Evolutionary conservation across 495 filamentous ascomycete species (phyloP).

Genomic region (Cercophora newfieldiana): DNA sequence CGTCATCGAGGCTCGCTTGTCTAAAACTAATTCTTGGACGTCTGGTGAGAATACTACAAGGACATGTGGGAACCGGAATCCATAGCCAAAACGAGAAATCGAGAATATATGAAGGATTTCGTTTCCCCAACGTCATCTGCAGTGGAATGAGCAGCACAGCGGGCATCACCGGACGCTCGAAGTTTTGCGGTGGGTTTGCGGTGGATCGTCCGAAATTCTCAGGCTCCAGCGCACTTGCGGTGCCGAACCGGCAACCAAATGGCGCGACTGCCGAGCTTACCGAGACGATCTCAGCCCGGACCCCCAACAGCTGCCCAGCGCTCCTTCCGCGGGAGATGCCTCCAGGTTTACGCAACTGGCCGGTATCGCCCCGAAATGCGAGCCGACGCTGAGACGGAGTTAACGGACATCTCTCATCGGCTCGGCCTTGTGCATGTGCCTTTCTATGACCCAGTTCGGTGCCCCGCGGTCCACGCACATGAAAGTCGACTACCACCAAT

Average conservation of each 20-base stretch:
- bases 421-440: too few relatives aligned
- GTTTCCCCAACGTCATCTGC: not conserved
- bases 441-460: too few relatives aligned
- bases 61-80: not conserved
- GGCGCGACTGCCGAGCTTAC: not conserved
- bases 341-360: too few relatives aligned
- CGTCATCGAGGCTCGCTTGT: too few relatives aligned
- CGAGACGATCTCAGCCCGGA: not conserved
- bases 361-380: too few relatives aligned
- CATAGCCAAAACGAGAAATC: not conserved
- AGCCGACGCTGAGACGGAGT: too few relatives aligned
- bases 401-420: too few relatives aligned
- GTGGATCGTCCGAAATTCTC: not conserved
- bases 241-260: constrained; percentile 2
- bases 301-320: not conserved
- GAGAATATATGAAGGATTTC: not conserved
- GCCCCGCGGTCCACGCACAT: too few relatives aligned
- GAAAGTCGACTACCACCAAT: too few relatives aligned
- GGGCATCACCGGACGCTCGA: not conserved
- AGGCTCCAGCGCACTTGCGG: not conserved
- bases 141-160: not conserved
- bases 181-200: not conserved
- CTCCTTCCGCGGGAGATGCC: not conserved
- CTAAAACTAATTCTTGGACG: too few relatives aligned
- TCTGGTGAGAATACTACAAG: not conserved